Base-by-base conservation (phyloP, 768 basidiomycete species). In the Naganishia onofrii region DNA sequence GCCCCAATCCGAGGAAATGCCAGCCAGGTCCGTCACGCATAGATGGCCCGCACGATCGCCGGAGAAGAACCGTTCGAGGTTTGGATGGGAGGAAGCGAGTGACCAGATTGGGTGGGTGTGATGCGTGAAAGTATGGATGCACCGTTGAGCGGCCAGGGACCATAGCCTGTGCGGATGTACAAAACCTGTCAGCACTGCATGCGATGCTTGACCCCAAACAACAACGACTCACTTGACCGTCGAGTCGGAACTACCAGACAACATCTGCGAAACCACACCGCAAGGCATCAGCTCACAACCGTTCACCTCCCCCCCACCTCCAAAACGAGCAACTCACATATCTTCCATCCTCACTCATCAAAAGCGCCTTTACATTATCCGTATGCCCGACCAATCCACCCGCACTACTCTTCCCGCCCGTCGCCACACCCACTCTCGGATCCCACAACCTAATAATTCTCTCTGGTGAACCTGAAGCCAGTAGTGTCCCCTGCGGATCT, bases 81-180 rank as follows among this genome's bases (percentile, higher is more conserved):
- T 87, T 0, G 93, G 91, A 78, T 98, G 93, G 0, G 87, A 85
- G 10, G 93, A 95, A 77, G 87, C 87, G 8, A 99, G 84, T 0
- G 94, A 89, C 95, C 96, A 98, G 55, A 97, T 93, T 17, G 81
- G 80, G 71, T 94, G 92, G 17, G 90, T 88, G 78, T 98, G 95
- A 76, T 97, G 89, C 0, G 91, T 91, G 83, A 97, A 99, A 1
- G 95, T 98, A 76, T 99, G 93, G 19, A 99, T 82, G 76, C 93
- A 95, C 13, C 90, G 86, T 77, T 97, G 93, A 19, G 83, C 83
- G 0, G 91, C 82, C 21, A 97, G 84, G 0, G 94, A 97, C 96
- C 96, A 99, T 32, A 98, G 86, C 78, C 95, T 97, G 80, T 92
- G 52, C 8, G 63, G 19, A 12, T 12, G 12, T 5, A 36, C 48